Percentiles rank a stretch among this genome's conserved stretches.
phyloP scores from a whole-genome alignment of 257 asterid species.

The Avicennia marina region DNA sequence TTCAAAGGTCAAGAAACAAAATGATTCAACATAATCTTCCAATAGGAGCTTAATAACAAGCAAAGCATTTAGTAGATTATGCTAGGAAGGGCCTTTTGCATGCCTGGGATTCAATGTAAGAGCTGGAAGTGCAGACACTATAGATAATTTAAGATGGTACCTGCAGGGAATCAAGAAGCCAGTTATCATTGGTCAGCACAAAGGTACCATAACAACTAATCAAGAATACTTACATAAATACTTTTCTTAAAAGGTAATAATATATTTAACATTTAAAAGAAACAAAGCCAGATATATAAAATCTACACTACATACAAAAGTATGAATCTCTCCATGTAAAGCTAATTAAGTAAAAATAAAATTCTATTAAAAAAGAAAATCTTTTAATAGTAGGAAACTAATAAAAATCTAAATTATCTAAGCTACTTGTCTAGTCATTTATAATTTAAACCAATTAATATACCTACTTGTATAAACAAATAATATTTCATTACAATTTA shows the following conservation, averaged over 20 bases:
- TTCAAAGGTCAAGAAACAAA: neutral
- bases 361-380: too few relatives aligned
- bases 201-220: neutral
- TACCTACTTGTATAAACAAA: too few relatives aligned
- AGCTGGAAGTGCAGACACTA: slow-evolving; percentile 52
- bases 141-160: slow-evolving; percentile 59
- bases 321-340: too few relatives aligned
- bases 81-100: neutral
- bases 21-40: neutral
- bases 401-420: too few relatives aligned
- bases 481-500: too few relatives aligned
- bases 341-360: too few relatives aligned
- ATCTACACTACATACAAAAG: too few relatives aligned
- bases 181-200: neutral
- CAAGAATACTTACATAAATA: neutral
- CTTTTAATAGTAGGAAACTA: too few relatives aligned
- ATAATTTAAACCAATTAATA: too few relatives aligned
- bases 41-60: neutral
- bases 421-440: too few relatives aligned
- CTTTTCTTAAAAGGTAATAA: neutral
- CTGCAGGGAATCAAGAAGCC: slow-evolving; percentile 23
- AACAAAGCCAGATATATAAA: neutral
- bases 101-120: slow-evolving; percentile 60
- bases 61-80: slow-evolving; percentile 6
- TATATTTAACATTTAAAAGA: neutral